Percentiles rank a stretch among this genome's conserved stretches.
These are phyloP conservation scores for Cryoendolithus antarcticus DNA, from an alignment of 2,329 filamentous ascomycete genomes.

Conservation along the genomic window DNA sequence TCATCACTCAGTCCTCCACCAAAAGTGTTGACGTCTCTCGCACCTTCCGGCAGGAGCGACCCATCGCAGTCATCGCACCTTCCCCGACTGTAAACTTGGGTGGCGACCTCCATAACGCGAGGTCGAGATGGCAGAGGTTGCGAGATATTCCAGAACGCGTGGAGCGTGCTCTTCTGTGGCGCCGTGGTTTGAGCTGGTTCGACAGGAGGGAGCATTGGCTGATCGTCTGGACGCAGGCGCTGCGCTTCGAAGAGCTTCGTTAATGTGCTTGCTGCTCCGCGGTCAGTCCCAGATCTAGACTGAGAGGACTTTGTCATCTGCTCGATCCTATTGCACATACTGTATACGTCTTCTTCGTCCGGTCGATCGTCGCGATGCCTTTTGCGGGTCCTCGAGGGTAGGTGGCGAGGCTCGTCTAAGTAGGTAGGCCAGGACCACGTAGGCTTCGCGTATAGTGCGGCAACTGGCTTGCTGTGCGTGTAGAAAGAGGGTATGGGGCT, in stretches of 20 bases:
- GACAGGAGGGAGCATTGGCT: constrained; percentile 13
- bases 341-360: constrained; percentile 42
- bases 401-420: constrained; percentile 22
- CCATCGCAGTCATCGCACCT: constrained; percentile 35
- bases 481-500: constrained; percentile 18
- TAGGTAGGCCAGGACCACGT: constrained; percentile 15
- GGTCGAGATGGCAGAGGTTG: constrained; percentile 18
- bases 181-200: constrained; percentile 8
- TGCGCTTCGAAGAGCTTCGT: constrained; percentile 34
- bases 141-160: constrained; percentile 35
- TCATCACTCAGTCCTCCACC: constrained; percentile 15
- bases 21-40: constrained; percentile 27
- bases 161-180: constrained; percentile 32
- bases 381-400: constrained; percentile 47
- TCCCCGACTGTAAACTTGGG: constrained; percentile 4
- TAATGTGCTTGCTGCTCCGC: constrained; percentile 31
- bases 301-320: neutral
- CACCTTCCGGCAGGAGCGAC: constrained; percentile 19
- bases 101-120: constrained; percentile 7
- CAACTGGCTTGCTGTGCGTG: constrained; percentile 16
- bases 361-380: constrained; percentile 46
- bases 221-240: constrained; percentile 14
- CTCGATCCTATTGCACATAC: constrained; percentile 24
- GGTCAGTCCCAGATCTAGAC: constrained; percentile 8
- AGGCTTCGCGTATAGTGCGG: constrained; percentile 9